Evolutionary conservation across 108 stramenopile genomes (phyloP).

Genomic region (Nitzschia palea): DNA sequence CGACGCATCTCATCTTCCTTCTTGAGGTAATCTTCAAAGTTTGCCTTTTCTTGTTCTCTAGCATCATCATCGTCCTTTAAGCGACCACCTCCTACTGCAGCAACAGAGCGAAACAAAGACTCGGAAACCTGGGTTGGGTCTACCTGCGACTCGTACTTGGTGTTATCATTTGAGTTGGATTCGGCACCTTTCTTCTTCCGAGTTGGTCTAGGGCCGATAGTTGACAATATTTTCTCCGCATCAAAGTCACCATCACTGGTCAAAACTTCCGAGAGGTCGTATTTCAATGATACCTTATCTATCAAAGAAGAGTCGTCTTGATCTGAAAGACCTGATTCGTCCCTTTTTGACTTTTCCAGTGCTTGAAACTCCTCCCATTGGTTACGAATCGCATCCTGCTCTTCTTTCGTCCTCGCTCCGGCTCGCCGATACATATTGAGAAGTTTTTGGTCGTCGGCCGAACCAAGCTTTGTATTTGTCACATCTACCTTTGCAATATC

Average conservation of each 20-base stretch:
- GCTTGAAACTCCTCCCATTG: constrained; percentile 60
- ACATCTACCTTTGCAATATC: constrained; percentile 11
- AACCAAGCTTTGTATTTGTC: constrained; percentile 46
- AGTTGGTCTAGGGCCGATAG: constrained; percentile 45
- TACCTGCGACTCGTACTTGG: constrained; percentile 29
- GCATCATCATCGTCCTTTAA: constrained; percentile 43
- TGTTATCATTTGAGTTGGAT: constrained; percentile 3
- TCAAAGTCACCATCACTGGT: constrained; percentile 55
- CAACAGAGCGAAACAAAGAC: constrained; percentile 51
- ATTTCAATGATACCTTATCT: constrained; percentile 30
- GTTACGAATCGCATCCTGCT: constrained; percentile 57
- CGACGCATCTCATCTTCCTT: constrained; percentile 58
- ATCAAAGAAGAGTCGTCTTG: constrained; percentile 17
- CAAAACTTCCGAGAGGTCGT: constrained; percentile 38
- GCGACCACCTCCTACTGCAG: constrained; percentile 55
- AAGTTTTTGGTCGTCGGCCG: constrained; percentile 71
- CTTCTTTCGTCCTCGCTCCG: constrained; percentile 58
- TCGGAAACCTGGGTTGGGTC: constrained; percentile 47
- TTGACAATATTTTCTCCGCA: constrained; percentile 45
- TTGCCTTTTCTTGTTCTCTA: constrained; percentile 51
- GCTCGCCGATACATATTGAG: constrained; percentile 47
- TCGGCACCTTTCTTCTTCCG: constrained; percentile 17
- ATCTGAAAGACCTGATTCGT: constrained; percentile 33
- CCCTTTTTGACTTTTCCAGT: constrained; percentile 44
- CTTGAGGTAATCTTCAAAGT: constrained; percentile 51